These are phyloP conservation scores for Aurantiochytrium sp. DNA, from an alignment of 108 stramenopile species.

Conservation along the genomic window DNA sequence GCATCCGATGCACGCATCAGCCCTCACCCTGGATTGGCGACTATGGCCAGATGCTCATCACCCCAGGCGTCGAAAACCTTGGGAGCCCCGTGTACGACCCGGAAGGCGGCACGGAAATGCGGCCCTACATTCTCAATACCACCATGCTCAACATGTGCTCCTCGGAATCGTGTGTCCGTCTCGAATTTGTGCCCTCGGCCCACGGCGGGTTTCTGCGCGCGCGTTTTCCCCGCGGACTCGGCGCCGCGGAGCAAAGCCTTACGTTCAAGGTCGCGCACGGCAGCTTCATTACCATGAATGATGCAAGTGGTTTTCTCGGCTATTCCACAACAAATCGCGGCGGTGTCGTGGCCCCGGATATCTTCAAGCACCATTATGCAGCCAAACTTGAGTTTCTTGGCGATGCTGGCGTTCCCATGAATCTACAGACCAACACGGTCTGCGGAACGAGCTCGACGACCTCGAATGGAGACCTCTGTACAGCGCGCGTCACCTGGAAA, in stretches of 20 bases:
- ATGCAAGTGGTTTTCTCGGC: not conserved
- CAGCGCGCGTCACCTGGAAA: not conserved
- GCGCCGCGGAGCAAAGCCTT: not conserved
- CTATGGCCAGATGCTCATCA: conserved; percentile 23
- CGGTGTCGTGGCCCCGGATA: not conserved
- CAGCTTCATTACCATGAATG: not conserved
- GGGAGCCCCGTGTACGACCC: not conserved
- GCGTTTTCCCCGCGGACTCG: not conserved
- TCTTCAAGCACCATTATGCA: not conserved
- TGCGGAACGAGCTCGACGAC: not conserved
- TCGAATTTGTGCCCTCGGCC: not conserved
- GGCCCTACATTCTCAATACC: not conserved
- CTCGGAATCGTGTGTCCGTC: not conserved
- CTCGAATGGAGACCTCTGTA: not conserved
- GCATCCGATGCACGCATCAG: conserved; percentile 26
- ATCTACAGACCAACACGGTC: not conserved
- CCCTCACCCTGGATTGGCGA: conserved; percentile 38
- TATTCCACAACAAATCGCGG: not conserved
- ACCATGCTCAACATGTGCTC: not conserved
- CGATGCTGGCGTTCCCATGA: not conserved
- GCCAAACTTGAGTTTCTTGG: not conserved
- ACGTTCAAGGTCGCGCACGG: not conserved
- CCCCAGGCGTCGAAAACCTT: not conserved
- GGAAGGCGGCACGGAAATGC: not conserved
- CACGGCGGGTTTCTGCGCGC: not conserved